phyloP scores from a whole-genome alignment of 1,139 yeast species.

The Pichia sp. region DNA sequence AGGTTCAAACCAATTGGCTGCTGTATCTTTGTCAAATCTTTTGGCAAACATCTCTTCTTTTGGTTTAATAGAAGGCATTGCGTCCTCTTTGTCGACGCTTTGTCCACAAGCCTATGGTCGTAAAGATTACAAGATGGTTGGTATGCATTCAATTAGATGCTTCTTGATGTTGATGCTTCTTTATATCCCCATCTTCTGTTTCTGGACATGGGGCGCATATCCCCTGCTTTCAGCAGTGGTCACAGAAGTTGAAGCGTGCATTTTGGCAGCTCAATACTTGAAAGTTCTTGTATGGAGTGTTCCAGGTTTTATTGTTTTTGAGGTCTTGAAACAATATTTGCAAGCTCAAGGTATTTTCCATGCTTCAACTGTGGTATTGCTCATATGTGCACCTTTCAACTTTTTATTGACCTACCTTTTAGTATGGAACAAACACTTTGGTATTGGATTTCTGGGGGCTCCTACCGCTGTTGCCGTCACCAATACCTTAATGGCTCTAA shows the following conservation, averaged over 20 bases:
- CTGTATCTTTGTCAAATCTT: slow-evolving; percentile 69
- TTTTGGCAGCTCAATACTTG: slow-evolving; percentile 55
- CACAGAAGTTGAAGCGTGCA: slow-evolving; percentile 47
- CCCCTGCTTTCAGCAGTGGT: slow-evolving; percentile 45
- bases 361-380: slow-evolving; percentile 67
- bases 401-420: slow-evolving; percentile 56
- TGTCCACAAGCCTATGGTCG: slow-evolving; percentile 78
- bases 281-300: slow-evolving; percentile 53
- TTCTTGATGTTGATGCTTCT: slow-evolving; percentile 51
- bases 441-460: slow-evolving; percentile 71
- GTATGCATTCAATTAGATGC: slow-evolving; percentile 63
- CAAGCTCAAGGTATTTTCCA: slow-evolving; percentile 79
- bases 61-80: slow-evolving; percentile 68
- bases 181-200: slow-evolving; percentile 50
- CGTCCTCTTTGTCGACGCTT: slow-evolving; percentile 70
- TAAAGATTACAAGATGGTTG: slow-evolving; percentile 57
- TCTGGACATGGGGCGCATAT: slow-evolving; percentile 55
- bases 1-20: slow-evolving; percentile 74
- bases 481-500: slow-evolving; percentile 60
- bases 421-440: slow-evolving; percentile 56
- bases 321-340: slow-evolving; percentile 64
- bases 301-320: slow-evolving; percentile 70
- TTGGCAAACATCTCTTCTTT: slow-evolving; percentile 72
- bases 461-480: slow-evolving; percentile 70
- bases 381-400: slow-evolving; percentile 69